Base-by-base conservation (phyloP, 192 early-diverging fungal genomes). In the Cetraspora pellucida region DNA sequence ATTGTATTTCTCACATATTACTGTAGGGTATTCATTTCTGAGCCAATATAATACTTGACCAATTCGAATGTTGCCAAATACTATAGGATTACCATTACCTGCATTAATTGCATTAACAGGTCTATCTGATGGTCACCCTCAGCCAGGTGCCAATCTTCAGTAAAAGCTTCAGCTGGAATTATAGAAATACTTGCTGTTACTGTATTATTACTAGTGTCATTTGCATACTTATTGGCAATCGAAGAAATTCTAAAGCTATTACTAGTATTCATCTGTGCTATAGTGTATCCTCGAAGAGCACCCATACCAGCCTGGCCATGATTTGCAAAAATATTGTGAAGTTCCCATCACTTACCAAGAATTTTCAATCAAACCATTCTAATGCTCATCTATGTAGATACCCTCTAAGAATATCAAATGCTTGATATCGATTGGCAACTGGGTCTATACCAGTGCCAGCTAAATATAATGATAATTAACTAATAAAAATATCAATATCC, bases 341-440 rank as follows among this genome's bases (percentile, higher is more conserved):
- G n/a, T n/a, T n/a, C n/a, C n/a, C n/a, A n/a, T n/a, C n/a, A n/a
- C 19, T 60, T 60, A 25, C 58, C 58, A 60, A 28, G 19, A 60
- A 60, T 60, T 60, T n/a, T 28, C 27, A 8, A 60, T 60, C 58
- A 60, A 60, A 60, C 58, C 58, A 60, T 25, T 25, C 58, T n/a
- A 28, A n/a, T 28, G 58, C 58, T 19, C 21, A 28, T 60, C 58
- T 28, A 25, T 7, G 8, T 28, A 60, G 8, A 19, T 28, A 60
- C 19, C 21, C 58, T 60, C 58, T 60, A 28, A 60, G 27, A 60
- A 60, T n/a, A 28, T 19, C n/a, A n/a, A n/a, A n/a, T n/a, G n/a
- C n/a, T n/a, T n/a, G n/a, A n/a, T n/a, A n/a, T n/a, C n/a, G n/a
- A 25, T 28, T 28, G 19, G 58, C 8, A 8, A 28, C 19, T 8